These are phyloP conservation scores for Casuarina glauca DNA, from an alignment of 306 rosid species.

Conservation along the genomic window DNA sequence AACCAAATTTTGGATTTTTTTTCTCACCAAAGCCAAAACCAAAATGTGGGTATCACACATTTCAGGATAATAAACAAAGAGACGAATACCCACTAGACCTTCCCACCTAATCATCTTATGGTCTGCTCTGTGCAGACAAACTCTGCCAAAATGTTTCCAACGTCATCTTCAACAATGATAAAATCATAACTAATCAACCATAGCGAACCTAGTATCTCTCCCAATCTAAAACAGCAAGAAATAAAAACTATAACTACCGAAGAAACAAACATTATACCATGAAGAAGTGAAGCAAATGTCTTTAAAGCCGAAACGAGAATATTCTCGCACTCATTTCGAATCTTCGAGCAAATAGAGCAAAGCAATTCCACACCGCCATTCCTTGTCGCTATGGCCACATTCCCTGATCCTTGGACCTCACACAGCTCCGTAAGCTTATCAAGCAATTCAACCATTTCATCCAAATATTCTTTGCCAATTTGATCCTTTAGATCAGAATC, in stretches of 20 bases:
- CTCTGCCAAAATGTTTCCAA: not conserved
- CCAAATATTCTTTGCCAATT: conserved; percentile 16
- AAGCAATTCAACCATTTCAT: conserved; percentile 38
- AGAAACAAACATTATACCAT: conserved; percentile 40
- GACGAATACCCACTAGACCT: not conserved
- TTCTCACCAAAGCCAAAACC: not conserved
- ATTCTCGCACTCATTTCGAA: conserved; percentile 21
- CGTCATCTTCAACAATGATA: not conserved
- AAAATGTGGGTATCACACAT: not conserved
- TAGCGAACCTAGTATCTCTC: not conserved
- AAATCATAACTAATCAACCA: not conserved
- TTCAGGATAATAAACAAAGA: not conserved
- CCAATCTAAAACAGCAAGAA: not conserved
- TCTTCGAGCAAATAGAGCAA: conserved; percentile 60
- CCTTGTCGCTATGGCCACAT: conserved; percentile 65
- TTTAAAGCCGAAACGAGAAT: conserved; percentile 52
- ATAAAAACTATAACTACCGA: not conserved
- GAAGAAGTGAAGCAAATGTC: conserved; percentile 55
- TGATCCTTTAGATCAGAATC: conserved; percentile 19
- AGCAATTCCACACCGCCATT: conserved; percentile 67
- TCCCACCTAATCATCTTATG: not conserved
- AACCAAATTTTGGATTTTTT: not conserved
- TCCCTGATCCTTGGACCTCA: conserved; percentile 41
- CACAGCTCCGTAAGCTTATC: conserved; percentile 50
- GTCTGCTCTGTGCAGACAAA: not conserved